A percentile compares a stretch with the other conserved stretches of the same genome.
Evolutionary conservation across 805 yeast genomes (phyloP).

Genomic region (Saccharomycopsis sp.): DNA sequence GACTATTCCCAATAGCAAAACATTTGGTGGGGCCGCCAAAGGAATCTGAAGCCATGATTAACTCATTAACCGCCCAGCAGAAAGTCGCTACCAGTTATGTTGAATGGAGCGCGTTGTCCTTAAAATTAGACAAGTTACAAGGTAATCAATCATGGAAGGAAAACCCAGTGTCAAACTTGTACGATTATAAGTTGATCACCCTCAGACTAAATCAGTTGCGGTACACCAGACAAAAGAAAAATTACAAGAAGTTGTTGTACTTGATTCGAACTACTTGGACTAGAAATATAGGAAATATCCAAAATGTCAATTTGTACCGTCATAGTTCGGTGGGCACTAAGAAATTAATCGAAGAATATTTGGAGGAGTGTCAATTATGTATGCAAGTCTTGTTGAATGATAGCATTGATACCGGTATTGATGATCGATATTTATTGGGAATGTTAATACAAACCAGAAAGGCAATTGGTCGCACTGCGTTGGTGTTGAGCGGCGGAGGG

Average conservation of each 20-base stretch:
- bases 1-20: constrained; percentile 10
- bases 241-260: constrained; percentile 58
- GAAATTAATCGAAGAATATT: constrained; percentile 71
- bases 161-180: constrained; percentile 51
- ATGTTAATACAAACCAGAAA: constrained; percentile 82
- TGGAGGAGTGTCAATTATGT: constrained; percentile 63
- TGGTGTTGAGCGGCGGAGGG: constrained; percentile 94
- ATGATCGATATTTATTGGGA: constrained; percentile 63
- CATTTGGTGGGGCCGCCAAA: constrained; percentile 20
- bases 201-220: constrained; percentile 48
- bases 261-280: constrained; percentile 79
- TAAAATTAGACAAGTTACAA: constrained; percentile 55
- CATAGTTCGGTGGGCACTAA: constrained; percentile 86
- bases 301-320: constrained; percentile 68
- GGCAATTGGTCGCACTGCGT: constrained; percentile 89
- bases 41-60: constrained; percentile 19
- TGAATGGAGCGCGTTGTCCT: constrained; percentile 64
- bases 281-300: constrained; percentile 81
- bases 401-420: constrained; percentile 33
- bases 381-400: constrained; percentile 24
- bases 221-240: constrained; percentile 48
- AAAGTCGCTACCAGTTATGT: constrained; percentile 43
- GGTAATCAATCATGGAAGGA: constrained; percentile 70
- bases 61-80: constrained; percentile 34
- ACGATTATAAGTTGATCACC: constrained; percentile 61